Evolutionary conservation across 2,329 filamentous ascomycete genomes (phyloP), one percentile per base, ranked within the genome.

Genomic region (Juglanconis sp.): DNA sequence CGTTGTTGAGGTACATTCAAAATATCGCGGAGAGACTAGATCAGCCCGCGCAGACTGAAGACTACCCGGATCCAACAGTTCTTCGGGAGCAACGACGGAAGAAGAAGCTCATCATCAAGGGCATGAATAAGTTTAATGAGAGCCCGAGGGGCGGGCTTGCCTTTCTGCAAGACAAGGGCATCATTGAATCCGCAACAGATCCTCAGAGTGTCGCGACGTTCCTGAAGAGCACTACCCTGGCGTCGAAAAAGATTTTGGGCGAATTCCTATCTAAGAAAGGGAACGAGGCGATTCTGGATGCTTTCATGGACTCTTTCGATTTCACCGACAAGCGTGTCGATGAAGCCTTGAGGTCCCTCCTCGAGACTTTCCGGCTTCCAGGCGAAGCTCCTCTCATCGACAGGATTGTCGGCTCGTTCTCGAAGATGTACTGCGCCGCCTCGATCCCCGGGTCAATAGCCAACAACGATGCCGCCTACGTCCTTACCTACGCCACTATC

Each of bases 401-500:
- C 74, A 86, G 94, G 53, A 96, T 99, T 66, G 85, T 99, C 42
- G 92, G 87, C 4, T 86, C 86, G 10, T 99, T 99, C 73, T 85
- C 91, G 0, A 90, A 94, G 65, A 91, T 91, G 70, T 99, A 96
- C 72, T 90, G 89, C 72, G 77, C 83, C 8, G 86, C 85, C 61
- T 85, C 84, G 5, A 82, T 86, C 32, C 88, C 90, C 0, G 84
- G 89, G 57, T 89, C 87, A 30, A 87, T 98, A 64, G 89, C 87
- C 6, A 88, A 96, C 69, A 89, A 91, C 67, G 95, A 99, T 72
- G 87, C 92, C 7, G 87, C 95, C 30, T 99, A 91, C 69, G 87
- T 99, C 52, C 79, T 99, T 55, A 94, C 91, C 0, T 99, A 99
- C 71, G 95, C 93, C 42, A 96, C 97, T 69, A 96, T 99, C 73